These are phyloP conservation scores for Coriolopsis trogii DNA, from an alignment of 1,284 basidiomycete species.

Conservation along the genomic window DNA sequence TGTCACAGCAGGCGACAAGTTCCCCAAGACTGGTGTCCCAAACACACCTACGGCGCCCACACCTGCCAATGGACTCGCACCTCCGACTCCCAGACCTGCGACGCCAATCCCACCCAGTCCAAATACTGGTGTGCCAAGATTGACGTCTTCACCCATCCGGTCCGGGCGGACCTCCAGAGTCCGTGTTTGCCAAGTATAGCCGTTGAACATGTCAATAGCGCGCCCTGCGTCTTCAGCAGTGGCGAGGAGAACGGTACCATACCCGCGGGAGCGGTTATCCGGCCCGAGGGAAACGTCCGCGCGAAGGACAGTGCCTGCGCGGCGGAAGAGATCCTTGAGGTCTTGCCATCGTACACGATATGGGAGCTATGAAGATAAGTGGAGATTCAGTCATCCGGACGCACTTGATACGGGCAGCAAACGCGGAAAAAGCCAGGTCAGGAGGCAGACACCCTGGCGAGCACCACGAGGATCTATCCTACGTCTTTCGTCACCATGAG, in stretches of 20 bases:
- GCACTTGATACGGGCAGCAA: too few species aligned
- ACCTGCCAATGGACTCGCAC: slow-evolving; percentile 5
- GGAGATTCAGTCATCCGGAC: too few species aligned
- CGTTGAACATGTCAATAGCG: slow-evolving; percentile 90
- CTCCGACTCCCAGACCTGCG: slow-evolving; percentile 1
- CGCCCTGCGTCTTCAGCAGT: slow-evolving; percentile 90
- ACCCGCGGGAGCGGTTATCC: slow-evolving; percentile 91
- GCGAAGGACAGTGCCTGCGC: slow-evolving; percentile 91
- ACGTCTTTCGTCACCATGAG: too few species aligned
- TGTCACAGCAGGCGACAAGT: slow-evolving; percentile 12
- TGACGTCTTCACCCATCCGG: slow-evolving; percentile 63
- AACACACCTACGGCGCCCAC: slow-evolving; percentile 6
- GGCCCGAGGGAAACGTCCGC: slow-evolving; percentile 93
- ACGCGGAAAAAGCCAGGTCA: too few species aligned
- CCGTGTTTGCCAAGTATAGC: slow-evolving; percentile 91
- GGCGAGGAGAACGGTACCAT: slow-evolving; percentile 91
- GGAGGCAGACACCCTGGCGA: too few species aligned
- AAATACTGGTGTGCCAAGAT: slow-evolving; percentile 32
- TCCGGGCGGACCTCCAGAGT: slow-evolving; percentile 88
- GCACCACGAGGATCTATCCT: too few species aligned
- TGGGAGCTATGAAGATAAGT: slow-evolving; percentile 84
- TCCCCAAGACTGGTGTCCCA: slow-evolving; percentile 12
- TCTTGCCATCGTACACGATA: slow-evolving; percentile 97
- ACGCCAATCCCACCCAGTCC: slow-evolving; percentile 2
- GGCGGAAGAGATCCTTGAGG: slow-evolving; percentile 95